These are phyloP conservation scores for Acephala macrosclerotiorum DNA, from an alignment of 2,329 filamentous ascomycete genomes.

Conservation along the genomic window DNA sequence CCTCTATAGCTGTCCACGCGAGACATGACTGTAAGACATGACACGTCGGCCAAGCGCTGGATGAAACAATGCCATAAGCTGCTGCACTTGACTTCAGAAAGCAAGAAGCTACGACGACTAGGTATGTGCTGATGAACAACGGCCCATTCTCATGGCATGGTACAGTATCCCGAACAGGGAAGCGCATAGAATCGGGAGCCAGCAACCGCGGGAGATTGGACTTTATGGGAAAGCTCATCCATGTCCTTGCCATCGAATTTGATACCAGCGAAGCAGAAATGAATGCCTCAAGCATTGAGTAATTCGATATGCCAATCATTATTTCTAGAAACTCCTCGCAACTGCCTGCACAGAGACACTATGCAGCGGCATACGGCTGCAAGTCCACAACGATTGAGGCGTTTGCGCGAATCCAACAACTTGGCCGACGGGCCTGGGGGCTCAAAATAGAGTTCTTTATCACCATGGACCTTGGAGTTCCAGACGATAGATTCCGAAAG, in stretches of 20 bases:
- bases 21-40: conserved; percentile 1
- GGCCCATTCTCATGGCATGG: neutral
- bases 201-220: neutral
- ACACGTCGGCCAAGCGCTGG: neutral
- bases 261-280: neutral
- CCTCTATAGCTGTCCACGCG: conserved; percentile 9
- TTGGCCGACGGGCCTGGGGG: conserved; percentile 2
- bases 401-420: conserved; percentile 4
- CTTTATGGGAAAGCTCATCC: neutral
- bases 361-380: neutral
- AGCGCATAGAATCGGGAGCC: neutral
- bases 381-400: neutral
- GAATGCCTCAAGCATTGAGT: neutral
- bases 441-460: conserved; percentile 11
- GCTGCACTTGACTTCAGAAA: neutral
- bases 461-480: neutral
- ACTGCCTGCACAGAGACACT: neutral
- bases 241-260: neutral
- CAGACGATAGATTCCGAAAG: neutral
- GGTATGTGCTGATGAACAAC: neutral
- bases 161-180: neutral
- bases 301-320: neutral
- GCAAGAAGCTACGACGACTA: neutral
- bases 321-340: neutral
- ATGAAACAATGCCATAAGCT: conserved; percentile 2